phyloP scores from a whole-genome alignment of 1,139 yeast genomes.

The Saccharomyces pastorianus region DNA sequence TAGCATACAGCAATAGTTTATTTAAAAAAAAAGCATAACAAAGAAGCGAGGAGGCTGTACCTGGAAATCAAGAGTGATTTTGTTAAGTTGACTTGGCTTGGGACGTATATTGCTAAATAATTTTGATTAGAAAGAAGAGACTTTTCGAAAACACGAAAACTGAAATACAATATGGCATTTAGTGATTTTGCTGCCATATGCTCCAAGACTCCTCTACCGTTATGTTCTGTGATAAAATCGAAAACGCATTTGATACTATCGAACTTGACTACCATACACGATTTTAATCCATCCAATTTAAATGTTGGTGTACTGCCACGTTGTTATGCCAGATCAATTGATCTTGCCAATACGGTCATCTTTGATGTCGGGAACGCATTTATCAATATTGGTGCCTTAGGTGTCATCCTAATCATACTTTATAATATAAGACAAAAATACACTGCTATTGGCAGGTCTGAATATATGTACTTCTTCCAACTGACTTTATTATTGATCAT shows the following conservation, averaged over 20 bases:
- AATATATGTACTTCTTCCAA: slow-evolving; percentile 70
- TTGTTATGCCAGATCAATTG: slow-evolving; percentile 82
- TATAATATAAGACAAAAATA: slow-evolving; percentile 74
- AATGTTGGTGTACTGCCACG: slow-evolving; percentile 55
- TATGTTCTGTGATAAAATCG: slow-evolving; percentile 42
- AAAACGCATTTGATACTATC: slow-evolving; percentile 22
- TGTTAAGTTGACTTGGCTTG: background rate
- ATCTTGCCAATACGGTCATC: slow-evolving; percentile 81
- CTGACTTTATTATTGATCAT: slow-evolving; percentile 50
- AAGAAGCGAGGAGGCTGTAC: background rate
- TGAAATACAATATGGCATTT: slow-evolving; percentile 37
- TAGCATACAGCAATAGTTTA: background rate
- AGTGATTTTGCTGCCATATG: slow-evolving; percentile 70
- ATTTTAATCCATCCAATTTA: slow-evolving; percentile 20
- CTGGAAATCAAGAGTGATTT: background rate
- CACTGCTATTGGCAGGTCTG: slow-evolving; percentile 89
- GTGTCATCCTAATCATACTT: slow-evolving; percentile 60
- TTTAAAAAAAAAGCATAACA: background rate
- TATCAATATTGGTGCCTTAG: slow-evolving; percentile 67
- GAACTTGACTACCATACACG: slow-evolving; percentile 17
- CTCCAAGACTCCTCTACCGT: slow-evolving; percentile 60
- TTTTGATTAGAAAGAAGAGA: background rate
- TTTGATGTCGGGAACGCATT: slow-evolving; percentile 88
- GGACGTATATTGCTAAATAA: background rate
- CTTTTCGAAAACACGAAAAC: background rate